A percentile compares a stretch with the other conserved stretches of the same genome.
Conservation (phyloP, 768 basidiomycete species). For the Tricholoma sp. region DNA sequence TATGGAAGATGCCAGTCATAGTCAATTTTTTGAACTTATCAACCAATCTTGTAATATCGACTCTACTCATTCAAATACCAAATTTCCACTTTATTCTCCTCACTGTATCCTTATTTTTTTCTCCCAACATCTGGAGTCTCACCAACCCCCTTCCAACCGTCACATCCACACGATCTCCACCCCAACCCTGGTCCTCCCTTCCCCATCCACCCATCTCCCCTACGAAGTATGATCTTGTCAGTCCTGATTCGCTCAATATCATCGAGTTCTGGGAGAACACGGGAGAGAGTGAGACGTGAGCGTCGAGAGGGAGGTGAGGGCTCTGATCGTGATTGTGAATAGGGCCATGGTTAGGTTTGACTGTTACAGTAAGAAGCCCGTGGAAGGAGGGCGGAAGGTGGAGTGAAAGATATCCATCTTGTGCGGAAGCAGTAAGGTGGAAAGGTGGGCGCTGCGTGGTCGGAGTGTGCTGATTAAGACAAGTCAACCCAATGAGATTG, state of each 20-base stretch:
- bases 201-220: slow-evolving; percentile 23
- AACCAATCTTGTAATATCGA: background rate
- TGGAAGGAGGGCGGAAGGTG: slow-evolving; percentile 39
- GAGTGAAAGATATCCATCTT: slow-evolving; percentile 28
- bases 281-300: slow-evolving; percentile 28
- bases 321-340: background rate
- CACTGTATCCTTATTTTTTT: slow-evolving; percentile 17
- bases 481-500: too few relatives aligned
- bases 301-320: slow-evolving; percentile 25
- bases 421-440: slow-evolving; percentile 22
- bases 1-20: too few relatives aligned
- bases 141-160: slow-evolving; percentile 17
- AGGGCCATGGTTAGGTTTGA: slow-evolving; percentile 19
- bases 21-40: too few relatives aligned
- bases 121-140: slow-evolving; percentile 18
- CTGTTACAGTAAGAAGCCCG: slow-evolving; percentile 32
- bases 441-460: slow-evolving; percentile 29
- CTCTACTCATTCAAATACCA: slow-evolving; percentile 1
- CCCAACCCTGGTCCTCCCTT: slow-evolving; percentile 17
- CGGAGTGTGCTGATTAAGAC: slow-evolving; percentile 28
- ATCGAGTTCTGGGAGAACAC: slow-evolving; percentile 21
- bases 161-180: slow-evolving; percentile 21
- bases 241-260: slow-evolving; percentile 30
- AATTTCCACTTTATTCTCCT: slow-evolving; percentile 15
- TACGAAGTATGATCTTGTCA: slow-evolving; percentile 28